Conservation (phyloP, 768 basidiomycete species). For the Terana coerulea region DNA sequence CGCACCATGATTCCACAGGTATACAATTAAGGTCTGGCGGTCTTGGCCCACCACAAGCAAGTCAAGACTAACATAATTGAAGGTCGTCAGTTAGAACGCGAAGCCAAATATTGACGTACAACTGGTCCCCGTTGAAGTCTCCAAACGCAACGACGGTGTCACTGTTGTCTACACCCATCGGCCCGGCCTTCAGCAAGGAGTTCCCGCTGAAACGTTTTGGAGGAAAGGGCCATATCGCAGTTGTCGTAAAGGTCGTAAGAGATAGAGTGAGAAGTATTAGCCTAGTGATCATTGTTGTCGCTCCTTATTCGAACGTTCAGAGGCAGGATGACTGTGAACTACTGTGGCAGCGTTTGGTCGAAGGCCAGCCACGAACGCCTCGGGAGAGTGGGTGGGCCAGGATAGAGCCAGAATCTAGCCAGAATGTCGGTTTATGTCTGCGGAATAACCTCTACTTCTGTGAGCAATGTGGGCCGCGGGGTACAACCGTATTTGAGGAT, state of each 20-base stretch:
- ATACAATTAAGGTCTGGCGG: conserved; percentile 70
- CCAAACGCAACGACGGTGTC: conserved; percentile 84
- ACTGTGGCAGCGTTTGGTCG: no score
- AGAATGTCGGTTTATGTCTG: no score
- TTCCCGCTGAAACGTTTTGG: conserved; percentile 84
- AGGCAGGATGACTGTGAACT: no score
- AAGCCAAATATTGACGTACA: conserved; percentile 47
- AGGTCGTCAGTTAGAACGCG: not conserved
- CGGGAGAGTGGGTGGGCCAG: no score
- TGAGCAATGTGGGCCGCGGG: no score
- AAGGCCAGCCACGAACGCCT: no score
- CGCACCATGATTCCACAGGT: conserved; percentile 81
- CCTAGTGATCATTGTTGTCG: not conserved
- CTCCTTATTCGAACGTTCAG: no score
- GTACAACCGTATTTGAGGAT: no score
- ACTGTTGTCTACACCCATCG: conserved; percentile 70
- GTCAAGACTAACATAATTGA: conserved; percentile 56
- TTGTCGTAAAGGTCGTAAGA: not conserved
- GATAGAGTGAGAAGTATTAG: conserved; percentile 1
- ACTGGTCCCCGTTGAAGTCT: conserved; percentile 95
- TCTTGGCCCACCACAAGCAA: conserved; percentile 71
- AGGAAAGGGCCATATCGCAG: conserved; percentile 74
- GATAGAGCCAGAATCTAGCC: no score
- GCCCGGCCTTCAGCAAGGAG: conserved; percentile 73
- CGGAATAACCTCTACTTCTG: no score